Conservation (phyloP, 2,329 filamentous ascomycete species). For the Aureobasidium pullulans region DNA sequence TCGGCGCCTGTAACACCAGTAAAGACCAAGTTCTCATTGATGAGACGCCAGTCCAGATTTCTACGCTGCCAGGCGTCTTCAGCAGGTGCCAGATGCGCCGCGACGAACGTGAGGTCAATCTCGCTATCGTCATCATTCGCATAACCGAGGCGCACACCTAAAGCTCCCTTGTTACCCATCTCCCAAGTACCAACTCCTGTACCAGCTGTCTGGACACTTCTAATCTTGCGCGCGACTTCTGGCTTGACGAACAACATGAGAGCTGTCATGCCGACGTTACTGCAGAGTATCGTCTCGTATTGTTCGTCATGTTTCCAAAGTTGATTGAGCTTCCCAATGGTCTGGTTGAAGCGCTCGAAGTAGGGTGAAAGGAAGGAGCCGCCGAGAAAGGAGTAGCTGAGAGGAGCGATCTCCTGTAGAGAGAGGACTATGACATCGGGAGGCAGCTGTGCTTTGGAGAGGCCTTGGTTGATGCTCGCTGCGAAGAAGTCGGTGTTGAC, state of each 20-base stretch:
- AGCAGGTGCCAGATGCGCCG: constrained; percentile 82
- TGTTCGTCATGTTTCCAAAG: constrained; percentile 49
- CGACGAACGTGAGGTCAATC: constrained; percentile 73
- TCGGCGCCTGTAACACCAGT: neutral
- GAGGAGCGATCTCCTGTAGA: constrained; percentile 83
- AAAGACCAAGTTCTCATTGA: constrained; percentile 76
- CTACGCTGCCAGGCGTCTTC: constrained; percentile 68
- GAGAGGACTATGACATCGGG: constrained; percentile 60
- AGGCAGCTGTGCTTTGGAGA: constrained; percentile 43
- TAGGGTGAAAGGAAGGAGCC: constrained; percentile 72
- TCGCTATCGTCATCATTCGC: constrained; percentile 36
- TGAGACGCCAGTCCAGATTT: constrained; percentile 82
- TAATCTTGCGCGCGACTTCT: constrained; percentile 49
- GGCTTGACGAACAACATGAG: constrained; percentile 76
- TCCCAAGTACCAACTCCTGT: constrained; percentile 78
- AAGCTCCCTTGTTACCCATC: constrained; percentile 94
- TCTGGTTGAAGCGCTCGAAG: constrained; percentile 61
- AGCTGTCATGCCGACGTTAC: constrained; percentile 82
- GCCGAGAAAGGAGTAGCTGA: constrained; percentile 78
- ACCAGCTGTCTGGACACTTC: constrained; percentile 65
- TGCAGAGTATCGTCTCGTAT: constrained; percentile 63
- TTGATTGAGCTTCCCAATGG: constrained; percentile 41
- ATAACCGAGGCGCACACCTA: constrained; percentile 67
- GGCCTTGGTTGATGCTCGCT: constrained; percentile 43
- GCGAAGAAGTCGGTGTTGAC: constrained; percentile 67